Percentiles rank a stretch among this genome's conserved stretches.
These are phyloP conservation scores for Castanea crenata DNA, from an alignment of 306 rosid genomes.

Conservation along the genomic window DNA sequence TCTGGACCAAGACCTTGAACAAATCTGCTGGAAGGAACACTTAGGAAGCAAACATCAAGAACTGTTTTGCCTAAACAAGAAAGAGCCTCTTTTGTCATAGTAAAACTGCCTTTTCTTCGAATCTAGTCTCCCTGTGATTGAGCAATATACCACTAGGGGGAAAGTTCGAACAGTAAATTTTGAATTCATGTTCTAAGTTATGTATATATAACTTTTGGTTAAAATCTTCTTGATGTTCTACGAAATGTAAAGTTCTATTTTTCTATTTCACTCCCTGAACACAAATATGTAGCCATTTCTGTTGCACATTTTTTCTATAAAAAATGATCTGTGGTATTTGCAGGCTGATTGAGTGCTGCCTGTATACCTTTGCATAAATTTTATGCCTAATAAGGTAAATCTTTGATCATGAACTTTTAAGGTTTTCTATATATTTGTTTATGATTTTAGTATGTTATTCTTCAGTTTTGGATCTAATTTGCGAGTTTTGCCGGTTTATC, in stretches of 20 bases:
- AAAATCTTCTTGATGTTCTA: conserved; percentile 16
- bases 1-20: too few relatives aligned
- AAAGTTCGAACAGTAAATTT: conserved; percentile 78
- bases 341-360: conserved; percentile 61
- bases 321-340: conserved; percentile 32
- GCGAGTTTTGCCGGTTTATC: conserved; percentile 5
- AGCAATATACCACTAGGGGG: conserved; percentile 63
- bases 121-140: conserved; percentile 82
- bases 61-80: too few relatives aligned
- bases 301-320: conserved; percentile 12
- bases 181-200: not conserved
- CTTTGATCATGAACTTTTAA: not conserved
- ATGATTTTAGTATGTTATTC: not conserved
- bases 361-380: too few relatives aligned
- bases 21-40: too few relatives aligned
- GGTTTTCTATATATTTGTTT: not conserved
- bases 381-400: conserved; percentile 60
- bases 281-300: conserved; percentile 12
- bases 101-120: conserved; percentile 52
- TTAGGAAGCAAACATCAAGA: too few relatives aligned
- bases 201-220: conserved; percentile 3
- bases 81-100: too few relatives aligned
- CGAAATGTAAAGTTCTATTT: not conserved
- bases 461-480: conserved; percentile 8
- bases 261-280: not conserved